Evolutionary conservation across 768 basidiomycete genomes (phyloP).

Genomic region (Tricholoma matsutake): DNA sequence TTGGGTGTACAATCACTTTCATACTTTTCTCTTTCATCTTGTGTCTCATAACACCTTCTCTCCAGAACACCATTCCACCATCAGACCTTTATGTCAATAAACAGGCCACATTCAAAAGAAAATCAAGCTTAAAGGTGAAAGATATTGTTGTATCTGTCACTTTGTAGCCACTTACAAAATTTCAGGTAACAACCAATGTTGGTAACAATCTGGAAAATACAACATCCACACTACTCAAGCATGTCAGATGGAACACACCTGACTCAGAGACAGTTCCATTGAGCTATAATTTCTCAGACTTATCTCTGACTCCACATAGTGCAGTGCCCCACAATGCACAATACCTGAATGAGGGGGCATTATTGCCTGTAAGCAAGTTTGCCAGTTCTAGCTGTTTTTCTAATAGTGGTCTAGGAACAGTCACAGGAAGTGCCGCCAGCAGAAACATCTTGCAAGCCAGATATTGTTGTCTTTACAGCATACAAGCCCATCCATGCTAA

Average conservation of each 20-base stretch:
- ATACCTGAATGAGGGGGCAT: too few relatives aligned
- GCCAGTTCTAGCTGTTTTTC: neutral
- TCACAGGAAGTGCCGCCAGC: neutral
- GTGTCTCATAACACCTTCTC: neutral
- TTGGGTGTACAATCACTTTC: neutral
- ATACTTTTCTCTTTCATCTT: neutral
- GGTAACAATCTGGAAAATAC: neutral
- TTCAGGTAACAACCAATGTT: neutral
- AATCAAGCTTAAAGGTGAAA: neutral
- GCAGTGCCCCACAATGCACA: neutral
- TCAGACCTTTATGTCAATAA: neutral
- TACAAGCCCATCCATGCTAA: neutral
- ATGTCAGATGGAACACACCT: slow-evolving; percentile 3
- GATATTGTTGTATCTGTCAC: neutral
- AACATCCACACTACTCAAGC: neutral
- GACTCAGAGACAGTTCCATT: neutral
- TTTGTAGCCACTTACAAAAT: neutral
- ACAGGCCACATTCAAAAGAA: neutral
- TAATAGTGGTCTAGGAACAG: neutral
- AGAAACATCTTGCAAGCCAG: neutral
- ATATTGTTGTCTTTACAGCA: neutral
- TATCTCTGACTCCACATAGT: neutral
- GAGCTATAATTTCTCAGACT: neutral
- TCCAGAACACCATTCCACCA: neutral
- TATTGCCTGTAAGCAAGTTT: neutral